Percentiles rank a stretch among this genome's conserved stretches.
Conservation (phyloP, 805 yeast species). For the Cyberlindnera misumaiensis region DNA sequence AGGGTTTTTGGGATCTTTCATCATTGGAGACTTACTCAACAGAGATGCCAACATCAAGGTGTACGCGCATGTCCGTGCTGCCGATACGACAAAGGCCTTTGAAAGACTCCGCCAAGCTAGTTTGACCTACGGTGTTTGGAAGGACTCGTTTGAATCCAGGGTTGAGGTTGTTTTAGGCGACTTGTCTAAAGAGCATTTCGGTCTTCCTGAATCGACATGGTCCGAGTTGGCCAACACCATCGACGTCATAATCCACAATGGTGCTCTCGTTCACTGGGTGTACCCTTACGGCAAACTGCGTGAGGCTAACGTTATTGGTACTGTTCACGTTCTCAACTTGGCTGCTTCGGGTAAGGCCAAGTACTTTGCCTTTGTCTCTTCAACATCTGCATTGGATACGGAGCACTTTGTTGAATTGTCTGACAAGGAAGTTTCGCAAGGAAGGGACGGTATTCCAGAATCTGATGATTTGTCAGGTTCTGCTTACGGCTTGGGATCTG, state of each 20-base stretch:
- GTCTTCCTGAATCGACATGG: slow-evolving; percentile 58
- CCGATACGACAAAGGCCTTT: slow-evolving; percentile 57
- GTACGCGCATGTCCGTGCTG: slow-evolving; percentile 89
- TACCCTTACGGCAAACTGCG: slow-evolving; percentile 87
- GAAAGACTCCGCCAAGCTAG: slow-evolving; percentile 74
- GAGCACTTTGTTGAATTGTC: slow-evolving; percentile 74
- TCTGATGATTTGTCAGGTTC: slow-evolving; percentile 81
- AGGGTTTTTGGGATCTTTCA: slow-evolving; percentile 92
- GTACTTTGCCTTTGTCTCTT: slow-evolving; percentile 83
- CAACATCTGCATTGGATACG: slow-evolving; percentile 89
- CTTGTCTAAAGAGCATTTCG: slow-evolving; percentile 66
- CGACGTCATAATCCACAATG: slow-evolving; percentile 89
- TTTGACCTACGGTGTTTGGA: slow-evolving; percentile 63
- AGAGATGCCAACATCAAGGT: slow-evolving; percentile 52
- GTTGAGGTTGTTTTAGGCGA: slow-evolving; percentile 81
- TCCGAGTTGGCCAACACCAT: slow-evolving; percentile 43
- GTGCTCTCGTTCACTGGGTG: slow-evolving; percentile 98
- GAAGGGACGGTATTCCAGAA: slow-evolving; percentile 71
- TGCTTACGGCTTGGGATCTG: slow-evolving; percentile 73
- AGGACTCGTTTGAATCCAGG: slow-evolving; percentile 46
- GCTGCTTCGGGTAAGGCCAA: slow-evolving; percentile 80
- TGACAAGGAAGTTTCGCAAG: slow-evolving; percentile 58
- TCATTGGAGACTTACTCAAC: slow-evolving; percentile 66
- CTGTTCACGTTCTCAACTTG: slow-evolving; percentile 70
- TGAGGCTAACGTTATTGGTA: slow-evolving; percentile 87